Evolutionary conservation across 192 early-diverging fungal species (phyloP), one percentile per base, ranked within the genome.

Genomic region (Neocallimastix lanati): DNA sequence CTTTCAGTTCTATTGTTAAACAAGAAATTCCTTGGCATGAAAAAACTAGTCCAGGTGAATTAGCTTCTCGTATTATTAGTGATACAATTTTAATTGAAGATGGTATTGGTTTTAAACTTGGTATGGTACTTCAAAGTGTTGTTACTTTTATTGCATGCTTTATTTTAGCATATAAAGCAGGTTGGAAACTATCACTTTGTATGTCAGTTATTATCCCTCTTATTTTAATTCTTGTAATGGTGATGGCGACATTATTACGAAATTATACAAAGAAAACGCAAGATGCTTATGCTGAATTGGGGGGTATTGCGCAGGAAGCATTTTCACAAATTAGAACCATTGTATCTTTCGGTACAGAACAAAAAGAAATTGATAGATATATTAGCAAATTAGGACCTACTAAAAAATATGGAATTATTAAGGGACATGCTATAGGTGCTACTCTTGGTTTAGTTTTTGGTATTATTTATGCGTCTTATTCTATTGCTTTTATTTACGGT

Each of bases 281-380:
- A 81, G 86, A 88, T 81, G 85, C 92, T 25, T 97, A 97, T 82
- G 96, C 92, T n/a, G 87, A 85, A 36, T 95, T 95, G 9, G 95
- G 95, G 76, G 90, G 90, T 18, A 87, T 97, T 50, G 96, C 94
- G 2, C 91, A 94, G 82, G 93, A 98, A 81, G 94, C 92, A 0
- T 84, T 98, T 58, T 84, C 91, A 29, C 88, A 90, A 28, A 93
- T 97, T 76, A 90, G 94, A 58, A 98, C 96, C 27, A 93, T 98
- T 28, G 90, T 88, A 77, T 88, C 95, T 13, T 97, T 98, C 84
- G 90, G 90, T 80, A 91, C 90, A 6, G 88, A 96, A 85, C 84
- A 90, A 36, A 91, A 92, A 76, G 93, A 93, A 79, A 76, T 85
- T 29, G 80, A 83, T 77, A 82, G 90, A 27, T 97, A 94, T 84